Conservation (phyloP, 192 early-diverging fungal genomes). For the Podila minutissima region DNA sequence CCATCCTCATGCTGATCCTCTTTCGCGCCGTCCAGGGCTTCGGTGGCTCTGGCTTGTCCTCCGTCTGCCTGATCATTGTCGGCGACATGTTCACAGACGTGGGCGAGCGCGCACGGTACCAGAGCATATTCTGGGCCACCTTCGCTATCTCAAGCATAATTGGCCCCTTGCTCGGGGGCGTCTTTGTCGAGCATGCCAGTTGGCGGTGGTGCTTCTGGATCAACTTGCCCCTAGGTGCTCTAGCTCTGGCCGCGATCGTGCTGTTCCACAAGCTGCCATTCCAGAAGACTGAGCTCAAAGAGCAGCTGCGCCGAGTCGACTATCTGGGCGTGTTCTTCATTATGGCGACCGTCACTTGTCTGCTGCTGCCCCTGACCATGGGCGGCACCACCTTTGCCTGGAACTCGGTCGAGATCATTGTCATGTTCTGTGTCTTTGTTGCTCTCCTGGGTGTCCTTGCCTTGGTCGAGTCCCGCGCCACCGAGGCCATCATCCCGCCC, state of each 20-base stretch:
- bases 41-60: conserved; percentile 81
- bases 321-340: no score
- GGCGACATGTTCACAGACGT: conserved; percentile 81
- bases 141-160: conserved; percentile 78
- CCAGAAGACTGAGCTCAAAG: no score
- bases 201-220: conserved; percentile 36
- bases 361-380: no score
- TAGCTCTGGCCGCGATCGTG: no score
- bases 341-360: no score
- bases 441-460: conserved; percentile 58
- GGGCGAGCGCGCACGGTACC: conserved; percentile 83
- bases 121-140: conserved; percentile 75
- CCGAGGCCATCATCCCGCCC: conserved; percentile 76
- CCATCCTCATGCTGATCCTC: conserved; percentile 69
- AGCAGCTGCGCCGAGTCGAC: no score
- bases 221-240: neutral
- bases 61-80: conserved; percentile 80
- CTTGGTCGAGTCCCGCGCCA: conserved; percentile 67
- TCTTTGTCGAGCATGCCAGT: conserved; percentile 73
- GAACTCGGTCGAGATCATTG: no score
- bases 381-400: no score
- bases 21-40: conserved; percentile 81
- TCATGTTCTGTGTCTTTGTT: conserved; percentile 52
- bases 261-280: no score
- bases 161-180: conserved; percentile 87